Conservation (phyloP, 2,329 filamentous ascomycete genomes). For the Venturia nashicola region DNA sequence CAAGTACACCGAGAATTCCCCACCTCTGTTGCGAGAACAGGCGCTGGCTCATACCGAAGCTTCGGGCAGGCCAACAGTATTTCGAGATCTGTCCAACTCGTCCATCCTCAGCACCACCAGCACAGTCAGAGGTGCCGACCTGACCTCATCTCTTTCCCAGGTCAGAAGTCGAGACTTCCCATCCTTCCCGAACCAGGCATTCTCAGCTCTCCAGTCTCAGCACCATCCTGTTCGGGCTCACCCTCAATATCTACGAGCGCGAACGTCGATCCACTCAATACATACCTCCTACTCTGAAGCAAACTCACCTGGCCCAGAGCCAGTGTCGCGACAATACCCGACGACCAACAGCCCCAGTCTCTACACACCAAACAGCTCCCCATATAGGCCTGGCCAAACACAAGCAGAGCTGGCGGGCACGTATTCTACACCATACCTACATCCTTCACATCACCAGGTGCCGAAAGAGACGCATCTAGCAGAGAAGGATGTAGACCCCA, state of each 20-base stretch:
- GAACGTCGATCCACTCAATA: slow-evolving; percentile 27
- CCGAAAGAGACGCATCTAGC: slow-evolving; percentile 66
- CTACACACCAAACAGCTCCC: slow-evolving; percentile 25
- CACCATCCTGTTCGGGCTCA: slow-evolving; percentile 27
- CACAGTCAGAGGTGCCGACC: slow-evolving; percentile 23
- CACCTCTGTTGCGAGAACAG: not conserved
- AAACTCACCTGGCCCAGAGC: slow-evolving; percentile 26
- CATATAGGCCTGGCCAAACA: slow-evolving; percentile 7
- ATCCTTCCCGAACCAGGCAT: slow-evolving; percentile 31
- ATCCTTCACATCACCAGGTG: slow-evolving; percentile 35
- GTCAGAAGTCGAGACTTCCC: not conserved
- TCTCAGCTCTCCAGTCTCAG: slow-evolving; percentile 35
- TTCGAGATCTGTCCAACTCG: slow-evolving; percentile 28
- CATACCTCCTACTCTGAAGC: slow-evolving; percentile 28
- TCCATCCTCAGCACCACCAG: slow-evolving; percentile 29
- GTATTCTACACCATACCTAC: slow-evolving; percentile 38
- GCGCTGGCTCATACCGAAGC: slow-evolving; percentile 10
- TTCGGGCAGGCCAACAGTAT: slow-evolving; percentile 24
- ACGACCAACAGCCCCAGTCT: slow-evolving; percentile 35
- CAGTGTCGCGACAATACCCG: slow-evolving; percentile 30
- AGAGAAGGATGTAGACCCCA: slow-evolving; percentile 75
- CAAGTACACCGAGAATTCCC: not conserved
- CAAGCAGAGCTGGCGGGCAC: slow-evolving; percentile 1
- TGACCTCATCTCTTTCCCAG: slow-evolving; percentile 14
- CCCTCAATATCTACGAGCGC: slow-evolving; percentile 27